These are phyloP conservation scores for Basipetospora chlamydospora DNA, from an alignment of 2,329 filamentous ascomycete genomes.

Conservation along the genomic window DNA sequence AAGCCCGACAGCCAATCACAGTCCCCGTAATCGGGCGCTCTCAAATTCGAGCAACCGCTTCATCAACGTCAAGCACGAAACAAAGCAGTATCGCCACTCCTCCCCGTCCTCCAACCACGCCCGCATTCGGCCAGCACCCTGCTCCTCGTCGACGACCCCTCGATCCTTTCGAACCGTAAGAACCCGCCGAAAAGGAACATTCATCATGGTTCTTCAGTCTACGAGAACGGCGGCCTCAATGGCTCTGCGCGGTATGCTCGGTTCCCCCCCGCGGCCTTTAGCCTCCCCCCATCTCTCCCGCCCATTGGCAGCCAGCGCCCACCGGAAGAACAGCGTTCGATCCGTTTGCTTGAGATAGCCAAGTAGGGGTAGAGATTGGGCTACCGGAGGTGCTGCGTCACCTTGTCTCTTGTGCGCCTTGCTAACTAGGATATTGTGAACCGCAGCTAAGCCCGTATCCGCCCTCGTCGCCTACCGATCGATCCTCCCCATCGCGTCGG, in stretches of 20 bases:
- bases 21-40: slow-evolving; percentile 2
- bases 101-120: background rate
- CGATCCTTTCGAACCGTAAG: background rate
- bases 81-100: background rate
- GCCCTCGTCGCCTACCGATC: slow-evolving; percentile 13
- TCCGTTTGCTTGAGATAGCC: no score
- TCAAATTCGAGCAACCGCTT: slow-evolving; percentile 2
- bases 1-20: slow-evolving; percentile 7
- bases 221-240: slow-evolving; percentile 4
- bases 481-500: slow-evolving; percentile 49
- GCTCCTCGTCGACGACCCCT: background rate
- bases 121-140: background rate
- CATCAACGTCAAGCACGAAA: slow-evolving; percentile 2
- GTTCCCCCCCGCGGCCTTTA: background rate
- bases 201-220: slow-evolving; percentile 5
- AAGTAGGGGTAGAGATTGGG: no score
- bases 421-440: no score
- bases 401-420: no score
- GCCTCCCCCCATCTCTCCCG: background rate
- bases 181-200: background rate
- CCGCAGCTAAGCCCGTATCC: slow-evolving; percentile 3
- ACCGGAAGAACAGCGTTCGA: no score
- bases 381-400: no score
- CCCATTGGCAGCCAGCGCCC: background rate
- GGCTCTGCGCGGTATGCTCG: slow-evolving; percentile 6